A percentile compares a stretch with the other conserved stretches of the same genome.
These are phyloP conservation scores for Cladophialophora psammophila DNA, from an alignment of 2,329 filamentous ascomycete genomes.

Conservation along the genomic window DNA sequence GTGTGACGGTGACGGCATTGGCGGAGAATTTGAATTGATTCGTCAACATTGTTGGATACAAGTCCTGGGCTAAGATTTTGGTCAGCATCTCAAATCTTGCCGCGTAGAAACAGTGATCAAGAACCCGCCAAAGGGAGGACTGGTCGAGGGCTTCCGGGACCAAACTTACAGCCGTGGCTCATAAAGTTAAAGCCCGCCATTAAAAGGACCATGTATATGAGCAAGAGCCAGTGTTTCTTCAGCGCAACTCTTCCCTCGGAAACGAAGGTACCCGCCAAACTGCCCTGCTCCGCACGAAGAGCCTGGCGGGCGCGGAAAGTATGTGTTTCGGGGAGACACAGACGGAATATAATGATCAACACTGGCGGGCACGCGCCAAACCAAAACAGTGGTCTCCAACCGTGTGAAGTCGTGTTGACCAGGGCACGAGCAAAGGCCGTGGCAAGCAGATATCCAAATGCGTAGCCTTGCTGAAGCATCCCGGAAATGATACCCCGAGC, in stretches of 20 bases:
- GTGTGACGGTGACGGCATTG: constrained; percentile 70
- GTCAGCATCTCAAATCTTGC: constrained; percentile 56
- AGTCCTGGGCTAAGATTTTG: constrained; percentile 69
- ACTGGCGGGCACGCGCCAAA: constrained; percentile 83
- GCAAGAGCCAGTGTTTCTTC: constrained; percentile 78
- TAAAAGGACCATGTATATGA: constrained; percentile 81
- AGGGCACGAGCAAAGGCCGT: constrained; percentile 60
- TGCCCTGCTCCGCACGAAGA: constrained; percentile 66
- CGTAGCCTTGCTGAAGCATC: constrained; percentile 68
- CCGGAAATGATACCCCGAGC: constrained; percentile 68
- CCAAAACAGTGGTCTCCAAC: constrained; percentile 88
- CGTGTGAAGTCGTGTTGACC: constrained; percentile 74
- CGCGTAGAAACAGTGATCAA: not conserved
- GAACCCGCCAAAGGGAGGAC: not conserved
- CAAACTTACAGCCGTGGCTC: constrained; percentile 43
- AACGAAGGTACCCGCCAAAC: constrained; percentile 72
- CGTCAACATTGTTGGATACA: constrained; percentile 67
- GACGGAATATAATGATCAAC: constrained; percentile 79
- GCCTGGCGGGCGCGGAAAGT: constrained; percentile 71
- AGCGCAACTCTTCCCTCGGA: constrained; percentile 80
- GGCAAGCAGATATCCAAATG: constrained; percentile 69
- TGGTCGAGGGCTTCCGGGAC: not conserved
- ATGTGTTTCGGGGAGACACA: constrained; percentile 79
- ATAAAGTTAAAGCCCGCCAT: constrained; percentile 96
- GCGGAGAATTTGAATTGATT: constrained; percentile 64